Evolutionary conservation across 768 basidiomycete species (phyloP).

Genomic region (Hericium erinaceus): DNA sequence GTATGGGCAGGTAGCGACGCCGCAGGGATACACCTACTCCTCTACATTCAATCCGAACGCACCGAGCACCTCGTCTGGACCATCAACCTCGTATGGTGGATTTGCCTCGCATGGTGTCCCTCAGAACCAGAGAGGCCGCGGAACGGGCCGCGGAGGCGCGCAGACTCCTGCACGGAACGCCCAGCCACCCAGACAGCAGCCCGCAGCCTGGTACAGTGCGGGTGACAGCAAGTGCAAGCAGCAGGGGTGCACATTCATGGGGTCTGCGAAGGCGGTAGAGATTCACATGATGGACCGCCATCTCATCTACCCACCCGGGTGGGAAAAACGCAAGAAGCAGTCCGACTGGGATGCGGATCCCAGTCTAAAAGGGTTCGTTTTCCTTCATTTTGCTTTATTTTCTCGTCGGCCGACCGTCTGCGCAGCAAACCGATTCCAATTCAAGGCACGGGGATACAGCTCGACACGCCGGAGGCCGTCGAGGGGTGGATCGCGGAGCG

Average conservation of each 20-base stretch:
- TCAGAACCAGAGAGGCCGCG: not conserved
- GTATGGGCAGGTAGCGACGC: slow-evolving; percentile 15
- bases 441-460: slow-evolving; percentile 65
- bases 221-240: slow-evolving; percentile 55
- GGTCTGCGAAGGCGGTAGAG: slow-evolving; percentile 63
- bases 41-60: slow-evolving; percentile 20
- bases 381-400: not conserved
- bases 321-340: slow-evolving; percentile 46
- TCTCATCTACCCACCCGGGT: slow-evolving; percentile 69
- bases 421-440: slow-evolving; percentile 63
- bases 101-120: not conserved
- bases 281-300: slow-evolving; percentile 88
- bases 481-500: slow-evolving; percentile 85
- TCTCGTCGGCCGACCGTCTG: not conserved
- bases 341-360: slow-evolving; percentile 78
- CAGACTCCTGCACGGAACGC: not conserved
- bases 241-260: slow-evolving; percentile 56
- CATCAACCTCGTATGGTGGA: not conserved
- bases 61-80: not conserved
- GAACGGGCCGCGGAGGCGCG: not conserved
- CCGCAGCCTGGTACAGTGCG: slow-evolving; percentile 46
- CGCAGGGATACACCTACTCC: slow-evolving; percentile 26
- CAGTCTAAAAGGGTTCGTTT: slow-evolving; percentile 60
- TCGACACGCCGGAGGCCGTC: slow-evolving; percentile 78
- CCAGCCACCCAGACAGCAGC: not conserved